Evolutionary conservation across 2,329 filamentous ascomycete species (phyloP), one percentile per base, ranked within the genome.

Genomic region (Peltaster fructicola): DNA sequence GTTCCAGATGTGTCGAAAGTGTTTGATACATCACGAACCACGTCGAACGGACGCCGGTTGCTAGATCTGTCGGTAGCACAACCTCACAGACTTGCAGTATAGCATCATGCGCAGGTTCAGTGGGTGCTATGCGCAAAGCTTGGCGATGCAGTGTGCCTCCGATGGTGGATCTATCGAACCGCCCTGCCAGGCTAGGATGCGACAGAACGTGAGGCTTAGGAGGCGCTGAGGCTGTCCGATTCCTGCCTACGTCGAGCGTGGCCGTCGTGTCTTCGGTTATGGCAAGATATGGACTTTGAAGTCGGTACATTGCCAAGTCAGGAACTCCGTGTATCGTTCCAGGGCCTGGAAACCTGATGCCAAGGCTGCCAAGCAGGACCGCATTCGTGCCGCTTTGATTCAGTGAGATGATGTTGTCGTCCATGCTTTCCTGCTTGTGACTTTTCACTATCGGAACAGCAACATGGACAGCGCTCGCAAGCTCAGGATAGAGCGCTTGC

Each of bases 11-110:
- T 22, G 24, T 15, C 3, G 27, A 10, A 5, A 49, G 26, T 26
- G 31, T 30, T 7, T 36, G 35, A 23, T 38, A 26, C 6, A 40
- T 36, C 18, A 28, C 30, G 29, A 43, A 47, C 47, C 47, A 52
- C 3, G 39, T 29, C 14, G 30, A 31, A 3, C 33, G 33, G 7
- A 48, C 24, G 4, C 25, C 19, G 10, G 33, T 23, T n/a, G 38
- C 37, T 15, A 41, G 28, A 10, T 29, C 25, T 9, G 31, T 25
- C 6, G 39, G 39, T 12, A 52, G 31, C 6, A 49, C 32, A 4
- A 35, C 17, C 14, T 41, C 34, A 24, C 43, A 47, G 3, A 44
- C 19, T 8, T 35, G 24, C 10, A 52, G 25, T 11, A 48, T 24
- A 8, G 29, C 25, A 5, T 36, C 27, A n/a, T n/a, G n/a, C n/a